These are phyloP conservation scores for Fusarium globosum DNA, from an alignment of 2,329 filamentous ascomycete genomes.

Conservation along the genomic window DNA sequence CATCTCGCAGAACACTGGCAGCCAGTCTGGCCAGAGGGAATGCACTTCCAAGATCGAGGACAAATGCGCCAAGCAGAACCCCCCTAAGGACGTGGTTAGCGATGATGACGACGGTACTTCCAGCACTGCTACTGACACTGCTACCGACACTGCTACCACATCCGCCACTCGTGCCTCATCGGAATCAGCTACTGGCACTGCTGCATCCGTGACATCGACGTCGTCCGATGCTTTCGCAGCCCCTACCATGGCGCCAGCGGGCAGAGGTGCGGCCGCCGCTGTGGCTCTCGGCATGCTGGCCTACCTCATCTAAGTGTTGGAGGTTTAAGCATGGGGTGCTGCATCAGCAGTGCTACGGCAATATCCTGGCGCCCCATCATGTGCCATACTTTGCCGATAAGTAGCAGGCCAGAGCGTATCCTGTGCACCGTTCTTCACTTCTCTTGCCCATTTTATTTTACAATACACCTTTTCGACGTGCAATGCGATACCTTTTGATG, in stretches of 20 bases:
- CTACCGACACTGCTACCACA: constrained; percentile 28
- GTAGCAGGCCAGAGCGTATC: constrained; percentile 21
- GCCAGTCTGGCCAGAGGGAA: constrained; percentile 56
- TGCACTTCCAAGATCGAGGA: constrained; percentile 61
- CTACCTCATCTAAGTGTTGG: constrained; percentile 58
- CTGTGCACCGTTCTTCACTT: constrained; percentile 43
- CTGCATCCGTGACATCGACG: constrained; percentile 49
- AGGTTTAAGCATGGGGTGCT: constrained; percentile 31
- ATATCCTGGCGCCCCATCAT: constrained; percentile 32
- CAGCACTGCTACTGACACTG: constrained; percentile 40
- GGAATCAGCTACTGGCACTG: constrained; percentile 33
- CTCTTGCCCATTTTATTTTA: constrained; percentile 49
- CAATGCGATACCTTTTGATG: constrained; percentile 46
- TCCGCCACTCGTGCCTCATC: constrained; percentile 32
- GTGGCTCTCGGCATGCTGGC: constrained; percentile 64
- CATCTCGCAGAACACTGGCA: constrained; percentile 55
- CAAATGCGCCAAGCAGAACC: constrained; percentile 56
- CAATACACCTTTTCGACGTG: constrained; percentile 47
- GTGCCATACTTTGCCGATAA: constrained; percentile 21
- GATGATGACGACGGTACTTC: constrained; percentile 36
- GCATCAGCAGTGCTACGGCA: constrained; percentile 34
- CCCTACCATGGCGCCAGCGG: constrained; percentile 55
- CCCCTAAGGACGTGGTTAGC: constrained; percentile 50
- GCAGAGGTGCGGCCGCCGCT: constrained; percentile 59
- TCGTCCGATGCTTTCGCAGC: constrained; percentile 50